These are phyloP conservation scores for Cladorrhinum sp. DNA, from an alignment of 2,329 filamentous ascomycete species.

Conservation along the genomic window DNA sequence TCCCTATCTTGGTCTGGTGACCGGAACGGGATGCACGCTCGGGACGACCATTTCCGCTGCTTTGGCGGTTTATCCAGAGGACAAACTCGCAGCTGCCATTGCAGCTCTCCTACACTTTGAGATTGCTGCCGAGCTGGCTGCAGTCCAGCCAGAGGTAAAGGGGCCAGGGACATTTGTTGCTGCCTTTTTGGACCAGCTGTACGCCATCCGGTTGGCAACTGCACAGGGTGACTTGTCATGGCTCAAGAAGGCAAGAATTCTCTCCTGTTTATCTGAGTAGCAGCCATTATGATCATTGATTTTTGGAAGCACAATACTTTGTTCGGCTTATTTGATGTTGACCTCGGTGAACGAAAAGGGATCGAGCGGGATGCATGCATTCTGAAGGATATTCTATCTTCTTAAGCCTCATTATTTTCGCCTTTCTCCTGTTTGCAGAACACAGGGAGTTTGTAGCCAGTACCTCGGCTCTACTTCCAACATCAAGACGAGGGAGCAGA, in stretches of 20 bases:
- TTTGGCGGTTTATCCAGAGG: conserved; percentile 58
- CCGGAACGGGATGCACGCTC: conserved; percentile 80
- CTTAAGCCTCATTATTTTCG: too few relatives aligned
- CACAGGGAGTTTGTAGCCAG: neutral
- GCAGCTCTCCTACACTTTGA: conserved; percentile 76
- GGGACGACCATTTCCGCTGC: conserved; percentile 78
- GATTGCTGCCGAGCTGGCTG: conserved; percentile 65
- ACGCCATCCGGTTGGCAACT: conserved; percentile 46
- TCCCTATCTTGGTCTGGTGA: conserved; percentile 64
- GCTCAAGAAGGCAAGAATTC: conserved; percentile 36
- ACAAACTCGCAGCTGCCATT: conserved; percentile 69
- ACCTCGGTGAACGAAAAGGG: neutral
- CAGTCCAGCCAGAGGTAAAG: conserved; percentile 57
- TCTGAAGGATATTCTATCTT: too few relatives aligned
- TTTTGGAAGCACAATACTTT: too few relatives aligned
- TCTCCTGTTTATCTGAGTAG: neutral
- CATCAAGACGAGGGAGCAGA: too few relatives aligned
- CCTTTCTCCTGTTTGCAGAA: neutral
- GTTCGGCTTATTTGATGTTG: too few relatives aligned
- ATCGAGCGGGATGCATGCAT: neutral
- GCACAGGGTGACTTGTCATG: conserved; percentile 47
- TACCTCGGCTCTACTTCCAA: neutral
- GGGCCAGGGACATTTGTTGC: conserved; percentile 87
- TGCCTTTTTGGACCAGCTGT: conserved; percentile 73
- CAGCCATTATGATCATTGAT: neutral